Percentiles rank a stretch among this genome's conserved stretches.
Conservation (phyloP, 2,329 filamentous ascomycete genomes). For the Cladosporium sp. region DNA sequence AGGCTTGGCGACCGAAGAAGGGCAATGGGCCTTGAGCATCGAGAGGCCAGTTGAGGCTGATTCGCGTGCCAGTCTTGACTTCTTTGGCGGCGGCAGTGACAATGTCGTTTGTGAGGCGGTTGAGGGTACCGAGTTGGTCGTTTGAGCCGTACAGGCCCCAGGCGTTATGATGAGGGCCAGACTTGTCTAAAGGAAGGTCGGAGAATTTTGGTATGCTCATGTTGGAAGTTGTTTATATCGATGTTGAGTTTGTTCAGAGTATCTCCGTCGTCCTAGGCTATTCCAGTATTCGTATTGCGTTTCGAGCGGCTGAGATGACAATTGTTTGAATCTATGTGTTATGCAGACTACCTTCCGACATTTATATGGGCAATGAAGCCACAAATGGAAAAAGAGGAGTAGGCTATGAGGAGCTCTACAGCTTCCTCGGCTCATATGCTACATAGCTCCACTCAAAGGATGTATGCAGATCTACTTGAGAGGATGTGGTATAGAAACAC, state of each 20-base stretch:
- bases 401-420: neutral
- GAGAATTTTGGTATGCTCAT: conserved; percentile 13
- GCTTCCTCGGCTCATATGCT: neutral
- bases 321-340: neutral
- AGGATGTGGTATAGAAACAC: neutral
- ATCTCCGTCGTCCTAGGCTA: too few relatives aligned
- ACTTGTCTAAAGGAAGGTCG: conserved; percentile 44
- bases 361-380: neutral
- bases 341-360: neutral
- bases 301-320: neutral
- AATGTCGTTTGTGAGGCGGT: conserved; percentile 53
- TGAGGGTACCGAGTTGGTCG: conserved; percentile 59
- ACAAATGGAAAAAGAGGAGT: neutral
- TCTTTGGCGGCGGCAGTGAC: conserved; percentile 36
- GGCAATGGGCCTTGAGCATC: conserved; percentile 50
- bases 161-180: conserved; percentile 43
- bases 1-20: conserved; percentile 54
- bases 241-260: neutral
- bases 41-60: conserved; percentile 59
- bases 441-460: neutral
- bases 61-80: conserved; percentile 53
- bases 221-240: neutral
- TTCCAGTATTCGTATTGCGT: too few relatives aligned
- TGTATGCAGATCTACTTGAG: neutral
- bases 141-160: conserved; percentile 42